These are phyloP conservation scores for Boletus sp. DNA, from an alignment of 1,284 basidiomycete species.

Conservation along the genomic window DNA sequence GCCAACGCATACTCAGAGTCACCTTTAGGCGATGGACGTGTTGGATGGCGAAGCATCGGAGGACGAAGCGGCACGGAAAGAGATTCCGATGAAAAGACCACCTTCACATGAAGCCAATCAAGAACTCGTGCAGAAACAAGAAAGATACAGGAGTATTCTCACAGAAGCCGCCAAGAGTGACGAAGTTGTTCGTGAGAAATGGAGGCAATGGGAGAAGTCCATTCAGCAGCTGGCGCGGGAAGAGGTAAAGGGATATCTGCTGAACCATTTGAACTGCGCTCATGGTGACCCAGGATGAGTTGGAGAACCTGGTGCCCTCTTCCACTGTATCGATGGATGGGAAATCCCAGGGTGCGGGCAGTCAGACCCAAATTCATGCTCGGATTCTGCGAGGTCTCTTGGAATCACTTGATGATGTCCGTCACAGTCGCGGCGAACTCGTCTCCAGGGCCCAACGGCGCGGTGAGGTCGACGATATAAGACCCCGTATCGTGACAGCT, in stretches of 20 bases:
- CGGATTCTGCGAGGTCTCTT: constrained; percentile 73
- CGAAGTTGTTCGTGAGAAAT: constrained; percentile 71
- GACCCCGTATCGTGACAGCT: constrained; percentile 63
- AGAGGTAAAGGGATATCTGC: constrained; percentile 46
- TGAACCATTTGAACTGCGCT: neutral
- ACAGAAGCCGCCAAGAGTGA: constrained; percentile 74
- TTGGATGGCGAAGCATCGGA: constrained; percentile 87
- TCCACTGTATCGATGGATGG: constrained; percentile 45
- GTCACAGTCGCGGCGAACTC: constrained; percentile 56
- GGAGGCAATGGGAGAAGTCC: constrained; percentile 81
- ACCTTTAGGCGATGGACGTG: constrained; percentile 74
- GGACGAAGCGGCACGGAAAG: constrained; percentile 67
- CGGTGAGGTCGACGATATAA: constrained; percentile 73
- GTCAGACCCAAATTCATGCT: constrained; percentile 56
- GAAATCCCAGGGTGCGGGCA: constrained; percentile 35
- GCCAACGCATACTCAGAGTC: neutral
- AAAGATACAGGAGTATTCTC: constrained; percentile 70
- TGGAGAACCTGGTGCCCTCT: constrained; percentile 67
- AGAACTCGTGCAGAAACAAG: constrained; percentile 66
- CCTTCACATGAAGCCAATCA: constrained; percentile 80
- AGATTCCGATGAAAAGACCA: constrained; percentile 45
- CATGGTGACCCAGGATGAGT: constrained; percentile 48
- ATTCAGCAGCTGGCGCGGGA: constrained; percentile 70
- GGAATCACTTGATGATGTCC: constrained; percentile 79
- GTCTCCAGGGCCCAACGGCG: constrained; percentile 65